phyloP scores from a whole-genome alignment of 228 moss, liverwort and hornwort species.

The Sphagnum fallax region DNA sequence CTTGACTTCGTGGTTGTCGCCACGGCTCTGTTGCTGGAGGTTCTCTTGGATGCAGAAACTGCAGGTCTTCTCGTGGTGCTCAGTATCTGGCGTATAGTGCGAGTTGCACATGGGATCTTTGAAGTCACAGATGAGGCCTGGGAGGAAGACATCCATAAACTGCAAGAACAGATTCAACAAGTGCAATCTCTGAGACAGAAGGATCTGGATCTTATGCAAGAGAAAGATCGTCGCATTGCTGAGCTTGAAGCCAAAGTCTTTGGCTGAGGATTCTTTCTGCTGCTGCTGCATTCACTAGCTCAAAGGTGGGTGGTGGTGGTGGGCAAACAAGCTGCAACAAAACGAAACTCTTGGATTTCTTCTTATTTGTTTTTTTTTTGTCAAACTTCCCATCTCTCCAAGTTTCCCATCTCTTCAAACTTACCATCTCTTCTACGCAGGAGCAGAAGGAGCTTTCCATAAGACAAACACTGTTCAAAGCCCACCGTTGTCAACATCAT shows the following conservation, averaged over 20 bases:
- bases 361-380: too few species aligned
- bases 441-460: too few species aligned
- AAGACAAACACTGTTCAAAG: too few species aligned
- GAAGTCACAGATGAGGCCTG: conserved; percentile 94
- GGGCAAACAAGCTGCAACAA: too few species aligned
- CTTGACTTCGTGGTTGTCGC: conserved; percentile 68
- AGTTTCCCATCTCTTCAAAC: too few species aligned
- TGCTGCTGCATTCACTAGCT: too few species aligned
- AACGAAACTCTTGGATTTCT: too few species aligned
- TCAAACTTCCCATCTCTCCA: too few species aligned
- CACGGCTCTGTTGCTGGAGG: conserved; percentile 62
- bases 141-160: conserved; percentile 62
- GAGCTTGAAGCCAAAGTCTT: conserved; percentile 21
- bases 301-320: too few species aligned
- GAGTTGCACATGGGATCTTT: conserved; percentile 90
- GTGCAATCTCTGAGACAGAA: conserved; percentile 40
- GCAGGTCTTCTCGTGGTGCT: conserved; percentile 77
- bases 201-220: conserved; percentile 45
- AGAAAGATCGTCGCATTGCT: conserved; percentile 49
- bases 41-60: conserved; percentile 70
- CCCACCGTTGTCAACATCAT: too few species aligned
- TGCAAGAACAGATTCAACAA: conserved; percentile 41
- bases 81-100: conserved; percentile 82
- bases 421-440: too few species aligned
- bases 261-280: too few species aligned